Base-by-base conservation (phyloP, 257 asterid species). In the Mentha longifolia region DNA sequence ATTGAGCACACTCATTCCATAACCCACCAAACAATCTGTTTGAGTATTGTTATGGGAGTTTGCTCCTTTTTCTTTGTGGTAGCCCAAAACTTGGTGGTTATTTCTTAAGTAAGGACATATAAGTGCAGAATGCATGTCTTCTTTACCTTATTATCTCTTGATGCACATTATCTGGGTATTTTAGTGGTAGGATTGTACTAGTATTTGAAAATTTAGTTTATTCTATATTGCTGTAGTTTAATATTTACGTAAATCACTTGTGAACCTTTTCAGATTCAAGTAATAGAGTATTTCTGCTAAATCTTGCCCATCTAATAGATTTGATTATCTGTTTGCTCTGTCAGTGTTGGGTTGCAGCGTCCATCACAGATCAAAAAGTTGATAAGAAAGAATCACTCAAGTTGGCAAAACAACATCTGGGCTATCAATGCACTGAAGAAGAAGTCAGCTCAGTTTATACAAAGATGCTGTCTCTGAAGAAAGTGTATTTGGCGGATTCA, bases 261-360 rank as follows among this genome's bases (percentile, higher is more conserved):
- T 69, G 52, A 19, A 66, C n/a, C 19, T 72, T 46, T 15, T 31
- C 7, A 28, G 12, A 55, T 16, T 33, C 35, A 60, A 67, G 35
- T 67, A 59, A 50, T 19, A 13, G 39, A 52, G 37, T 60, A 39
- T 12, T 20, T 64, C 59, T 76, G 46, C 56, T 70, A 59, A 54
- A 42, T 76, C 65, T 58, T 71, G 70, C 31, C 41, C 17, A 37
- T 69, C 46, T 63, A n/a, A 56, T 37, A 72, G 70, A 60, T 78
- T 17, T 46, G 4, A 61, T 74, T 64, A 8, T 80, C 22, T 74
- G 68, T 75, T 61, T 76, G 66, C 10, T 77, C 52, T 79, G n/a
- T 61, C 78, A 88, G 95, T 86, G 87, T 80, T 88, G 95, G 95
- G 76, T 68, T 25, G 90, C 88, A 30, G 90, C 90, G 45, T 86